A percentile compares a stretch with the other conserved stretches of the same genome.
phyloP scores from a whole-genome alignment of 177 flowering plant species.

The Vitis hybrid region DNA sequence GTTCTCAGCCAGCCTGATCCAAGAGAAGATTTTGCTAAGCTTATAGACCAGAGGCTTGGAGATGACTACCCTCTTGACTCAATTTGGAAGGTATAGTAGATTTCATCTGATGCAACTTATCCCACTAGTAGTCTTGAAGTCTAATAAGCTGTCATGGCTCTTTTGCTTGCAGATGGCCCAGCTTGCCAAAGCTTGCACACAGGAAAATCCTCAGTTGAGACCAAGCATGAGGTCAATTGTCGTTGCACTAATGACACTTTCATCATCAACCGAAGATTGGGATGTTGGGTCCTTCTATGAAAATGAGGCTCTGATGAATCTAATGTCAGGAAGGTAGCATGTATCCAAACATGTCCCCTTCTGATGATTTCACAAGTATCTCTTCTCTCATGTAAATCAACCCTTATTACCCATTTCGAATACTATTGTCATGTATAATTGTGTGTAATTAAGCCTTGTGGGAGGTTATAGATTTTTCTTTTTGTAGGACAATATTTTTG shows the following conservation, averaged over 20 bases:
- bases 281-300: constrained; percentile 41
- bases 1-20: constrained; percentile 34
- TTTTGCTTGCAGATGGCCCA: constrained; percentile 42
- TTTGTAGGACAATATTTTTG: no score
- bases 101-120: no score
- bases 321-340: constrained; percentile 43
- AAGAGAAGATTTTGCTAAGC: constrained; percentile 26
- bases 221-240: constrained; percentile 59
- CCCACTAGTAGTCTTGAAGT: not conserved
- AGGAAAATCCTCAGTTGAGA: constrained; percentile 48
- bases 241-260: constrained; percentile 51
- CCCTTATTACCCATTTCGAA: no score
- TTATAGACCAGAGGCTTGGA: constrained; percentile 44
- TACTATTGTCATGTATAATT: no score
- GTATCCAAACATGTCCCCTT: no score
- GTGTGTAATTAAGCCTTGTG: no score
- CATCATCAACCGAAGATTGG: constrained; percentile 52
- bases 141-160: not conserved
- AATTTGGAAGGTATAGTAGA: constrained; percentile 31
- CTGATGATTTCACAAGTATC: no score
- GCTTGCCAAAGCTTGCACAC: constrained; percentile 52
- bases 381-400: no score
- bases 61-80: constrained; percentile 42
- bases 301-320: constrained; percentile 32
- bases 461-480: no score